Evolutionary conservation across 2,329 filamentous ascomycete genomes (phyloP).

Genomic region (Verticillium isaacii): DNA sequence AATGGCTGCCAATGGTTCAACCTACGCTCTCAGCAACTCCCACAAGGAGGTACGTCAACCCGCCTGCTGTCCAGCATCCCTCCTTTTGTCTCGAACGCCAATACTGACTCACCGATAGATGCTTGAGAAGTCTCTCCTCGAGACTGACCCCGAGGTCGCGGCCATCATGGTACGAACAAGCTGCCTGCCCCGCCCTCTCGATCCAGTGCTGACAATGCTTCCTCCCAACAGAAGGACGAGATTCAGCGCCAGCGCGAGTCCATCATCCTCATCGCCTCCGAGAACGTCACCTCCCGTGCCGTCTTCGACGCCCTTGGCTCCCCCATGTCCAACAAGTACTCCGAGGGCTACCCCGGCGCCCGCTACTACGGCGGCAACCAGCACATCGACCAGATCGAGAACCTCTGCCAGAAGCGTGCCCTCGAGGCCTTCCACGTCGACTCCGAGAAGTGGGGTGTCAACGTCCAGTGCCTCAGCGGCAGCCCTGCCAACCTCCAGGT

Average conservation of each 20-base stretch:
- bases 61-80: not conserved
- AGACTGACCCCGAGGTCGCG: slow-evolving; percentile 90
- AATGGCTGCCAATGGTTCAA: slow-evolving; percentile 36
- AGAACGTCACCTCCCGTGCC: slow-evolving; percentile 98
- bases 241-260: slow-evolving; percentile 97
- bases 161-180: slow-evolving; percentile 80
- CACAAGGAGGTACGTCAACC: slow-evolving; percentile 46
- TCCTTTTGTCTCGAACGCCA: slow-evolving; percentile 17
- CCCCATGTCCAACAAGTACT: slow-evolving; percentile 99
- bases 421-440: slow-evolving; percentile 87
- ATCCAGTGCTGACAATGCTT: slow-evolving; percentile 22
- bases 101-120: slow-evolving; percentile 53
- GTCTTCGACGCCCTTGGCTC: slow-evolving; percentile 96
- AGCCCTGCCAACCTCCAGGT: slow-evolving; percentile 96
- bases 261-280: slow-evolving; percentile 96
- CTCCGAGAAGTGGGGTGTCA: slow-evolving; percentile 92
- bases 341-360: slow-evolving; percentile 94
- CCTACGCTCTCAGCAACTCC: slow-evolving; percentile 48
- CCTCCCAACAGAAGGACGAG: slow-evolving; percentile 66
- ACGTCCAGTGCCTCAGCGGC: slow-evolving; percentile 90
- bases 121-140: slow-evolving; percentile 91
- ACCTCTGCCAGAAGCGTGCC: slow-evolving; percentile 89
- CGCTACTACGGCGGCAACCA: slow-evolving; percentile 99
- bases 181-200: not conserved
- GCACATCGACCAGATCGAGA: slow-evolving; percentile 95